A percentile compares a stretch with the other conserved stretches of the same genome.
phyloP scores from a whole-genome alignment of 164 flowering plant genomes.

The Nelumbo lutea region DNA sequence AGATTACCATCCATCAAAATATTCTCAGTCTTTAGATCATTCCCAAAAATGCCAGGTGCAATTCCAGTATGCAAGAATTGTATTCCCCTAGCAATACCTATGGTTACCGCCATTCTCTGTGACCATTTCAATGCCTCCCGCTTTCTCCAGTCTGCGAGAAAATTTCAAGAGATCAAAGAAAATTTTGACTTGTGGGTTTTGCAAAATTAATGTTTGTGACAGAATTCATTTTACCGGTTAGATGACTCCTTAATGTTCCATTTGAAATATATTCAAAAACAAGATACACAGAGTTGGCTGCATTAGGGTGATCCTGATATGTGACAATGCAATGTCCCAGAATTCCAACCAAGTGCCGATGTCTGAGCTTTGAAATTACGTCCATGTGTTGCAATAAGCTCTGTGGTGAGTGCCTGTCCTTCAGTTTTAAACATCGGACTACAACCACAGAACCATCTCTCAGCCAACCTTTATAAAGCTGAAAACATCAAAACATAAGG shows the following conservation, averaged over 20 bases:
- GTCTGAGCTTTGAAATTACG: constrained; percentile 59
- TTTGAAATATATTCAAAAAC: constrained; percentile 59
- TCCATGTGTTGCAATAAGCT: constrained; percentile 52
- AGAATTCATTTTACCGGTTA: constrained; percentile 43
- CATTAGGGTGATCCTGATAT: constrained; percentile 43
- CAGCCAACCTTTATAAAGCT: constrained; percentile 74
- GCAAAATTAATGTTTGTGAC: too few species aligned
- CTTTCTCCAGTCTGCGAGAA: constrained; percentile 50
- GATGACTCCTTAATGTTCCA: constrained; percentile 53
- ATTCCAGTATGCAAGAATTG: constrained; percentile 75
- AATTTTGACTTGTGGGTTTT: not conserved
- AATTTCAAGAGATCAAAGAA: not conserved
- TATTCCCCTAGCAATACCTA: constrained; percentile 71
- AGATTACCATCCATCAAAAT: constrained; percentile 69
- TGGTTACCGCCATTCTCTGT: constrained; percentile 58
- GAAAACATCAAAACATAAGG: constrained; percentile 15
- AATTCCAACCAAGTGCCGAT: constrained; percentile 73
- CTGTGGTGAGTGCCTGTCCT: constrained; percentile 49
- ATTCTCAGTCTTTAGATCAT: constrained; percentile 55
- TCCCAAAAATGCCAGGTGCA: constrained; percentile 56
- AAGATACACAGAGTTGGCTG: constrained; percentile 44
- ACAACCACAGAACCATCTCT: constrained; percentile 56
- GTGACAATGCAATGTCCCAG: constrained; percentile 75
- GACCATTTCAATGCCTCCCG: constrained; percentile 74
- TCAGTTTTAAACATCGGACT: constrained; percentile 55